These are phyloP conservation scores for Mrakia hoshinonis DNA, from an alignment of 768 basidiomycete genomes.

Conservation along the genomic window DNA sequence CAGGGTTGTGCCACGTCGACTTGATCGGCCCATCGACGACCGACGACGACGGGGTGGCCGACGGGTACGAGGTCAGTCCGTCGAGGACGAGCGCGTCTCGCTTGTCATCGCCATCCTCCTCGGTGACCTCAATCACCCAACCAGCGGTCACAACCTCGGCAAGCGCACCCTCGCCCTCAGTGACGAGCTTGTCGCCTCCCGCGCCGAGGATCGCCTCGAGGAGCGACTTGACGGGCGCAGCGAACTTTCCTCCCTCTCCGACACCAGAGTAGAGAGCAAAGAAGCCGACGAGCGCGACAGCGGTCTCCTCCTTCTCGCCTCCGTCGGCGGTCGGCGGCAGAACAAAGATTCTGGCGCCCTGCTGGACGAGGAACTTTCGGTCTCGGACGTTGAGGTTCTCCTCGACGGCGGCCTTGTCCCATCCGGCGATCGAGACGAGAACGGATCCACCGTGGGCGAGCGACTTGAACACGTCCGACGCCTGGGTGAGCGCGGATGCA, in stretches of 20 bases:
- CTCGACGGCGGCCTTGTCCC: constrained; percentile 65
- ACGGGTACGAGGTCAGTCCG: constrained; percentile 23
- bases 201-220: constrained; percentile 46
- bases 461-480: constrained; percentile 61
- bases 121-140: constrained; percentile 39
- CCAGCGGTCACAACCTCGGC: constrained; percentile 49
- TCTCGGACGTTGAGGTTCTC: constrained; percentile 56
- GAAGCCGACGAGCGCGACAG: constrained; percentile 58
- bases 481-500: constrained; percentile 67
- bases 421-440: constrained; percentile 65
- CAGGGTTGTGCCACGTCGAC: constrained; percentile 55
- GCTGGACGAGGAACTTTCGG: constrained; percentile 47
- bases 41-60: constrained; percentile 51
- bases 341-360: constrained; percentile 44
- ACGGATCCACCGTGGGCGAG: constrained; percentile 56
- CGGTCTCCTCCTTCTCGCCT: constrained; percentile 44
- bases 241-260: constrained; percentile 30
- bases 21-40: constrained; percentile 52
- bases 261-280: constrained; percentile 56
- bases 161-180: constrained; percentile 56
- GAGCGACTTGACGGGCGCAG: constrained; percentile 43
- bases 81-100: constrained; percentile 35
- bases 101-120: constrained; percentile 38
- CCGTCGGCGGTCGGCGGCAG: constrained; percentile 34
- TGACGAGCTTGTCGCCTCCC: constrained; percentile 42